Evolutionary conservation across 306 rosid species (phyloP), one percentile per base, ranked within the genome.

Genomic region (Prunus mira): DNA sequence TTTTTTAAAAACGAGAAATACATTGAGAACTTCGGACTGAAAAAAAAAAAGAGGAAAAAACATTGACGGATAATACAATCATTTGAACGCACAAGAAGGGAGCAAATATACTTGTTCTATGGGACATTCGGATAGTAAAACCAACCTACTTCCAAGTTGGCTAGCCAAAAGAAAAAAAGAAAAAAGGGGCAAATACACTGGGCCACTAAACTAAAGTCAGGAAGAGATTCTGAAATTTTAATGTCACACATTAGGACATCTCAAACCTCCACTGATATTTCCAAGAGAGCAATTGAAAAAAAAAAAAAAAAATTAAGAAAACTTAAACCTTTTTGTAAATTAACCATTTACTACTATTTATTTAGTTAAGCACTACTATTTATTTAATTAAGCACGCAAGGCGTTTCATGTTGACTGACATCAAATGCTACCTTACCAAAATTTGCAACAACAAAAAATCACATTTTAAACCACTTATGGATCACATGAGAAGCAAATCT

Each of bases 401-500:
- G 18, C 19, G 19, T 25, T 69, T 11, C 18, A 0, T 25, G 8
- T 25, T 69, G 74, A 18, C 6, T n/a, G 30, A 12, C 13, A 66
- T 27, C 12, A 51, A 11, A 19, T 51, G 11, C 20, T 28, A 52
- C 27, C 19, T 51, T 51, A 2, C 3, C 47, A 70, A 30, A 51
- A 70, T 20, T 70, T 70, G 28, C 19, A 70, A 11, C 25, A 10
- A 47, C 0, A 51, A 12, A 24, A 13, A 7, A 32, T n/a, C 3
- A 67, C 7, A 45, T 51, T 50, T 70, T 28, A 51, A 56, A 19
- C 67, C 52, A 27, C 74, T 51, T 52, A 28, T 28, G 18, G 47
- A 51, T 69, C 46, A 18, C 74, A 71, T 54, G 50, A 62, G 55
- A 43, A 71, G 64, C 62, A 76, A 13, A 60, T 38, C 71, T 20